Conservation (phyloP, 495 filamentous ascomycete genomes). For the Parathielavia hyrcaniae region DNA sequence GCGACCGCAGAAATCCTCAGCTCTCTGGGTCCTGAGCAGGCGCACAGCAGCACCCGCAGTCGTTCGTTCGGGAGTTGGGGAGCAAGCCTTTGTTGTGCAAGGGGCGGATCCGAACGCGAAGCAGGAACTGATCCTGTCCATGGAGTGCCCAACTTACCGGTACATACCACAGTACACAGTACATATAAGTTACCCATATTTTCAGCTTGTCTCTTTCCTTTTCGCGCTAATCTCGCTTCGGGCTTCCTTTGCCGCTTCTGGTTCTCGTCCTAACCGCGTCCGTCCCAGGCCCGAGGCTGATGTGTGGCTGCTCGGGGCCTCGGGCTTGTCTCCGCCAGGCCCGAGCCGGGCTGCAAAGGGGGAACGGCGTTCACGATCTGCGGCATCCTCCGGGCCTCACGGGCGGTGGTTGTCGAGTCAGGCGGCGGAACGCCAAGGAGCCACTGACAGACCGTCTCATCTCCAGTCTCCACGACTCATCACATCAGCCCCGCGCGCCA, state of each 20-base stretch:
- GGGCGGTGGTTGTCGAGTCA: too few species aligned
- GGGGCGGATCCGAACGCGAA: not conserved
- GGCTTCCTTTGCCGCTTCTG: not conserved
- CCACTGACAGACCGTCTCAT: not conserved
- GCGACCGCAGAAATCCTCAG: not conserved
- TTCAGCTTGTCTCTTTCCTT: not conserved
- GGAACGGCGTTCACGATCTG: too few species aligned
- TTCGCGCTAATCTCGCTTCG: slow-evolving; percentile 11
- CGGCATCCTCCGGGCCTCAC: too few species aligned
- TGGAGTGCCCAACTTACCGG: too few species aligned
- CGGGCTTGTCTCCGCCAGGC: too few species aligned
- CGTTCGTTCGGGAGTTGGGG: not conserved
- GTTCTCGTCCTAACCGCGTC: not conserved
- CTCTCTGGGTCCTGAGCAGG: slow-evolving; percentile 24
- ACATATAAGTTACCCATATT: too few species aligned
- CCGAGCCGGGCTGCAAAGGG: too few species aligned
- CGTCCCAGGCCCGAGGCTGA: not conserved
- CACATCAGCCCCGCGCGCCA: slow-evolving; percentile 5
- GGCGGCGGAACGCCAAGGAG: too few species aligned
- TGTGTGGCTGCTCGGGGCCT: not conserved
- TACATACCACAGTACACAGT: too few species aligned
- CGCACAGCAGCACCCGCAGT: slow-evolving; percentile 6
- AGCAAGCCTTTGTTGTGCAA: not conserved
- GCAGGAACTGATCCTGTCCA: too few species aligned
- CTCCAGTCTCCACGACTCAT: not conserved